These are phyloP conservation scores for Sarocladium kiliense DNA, from an alignment of 2,329 filamentous ascomycete species.

Conservation along the genomic window DNA sequence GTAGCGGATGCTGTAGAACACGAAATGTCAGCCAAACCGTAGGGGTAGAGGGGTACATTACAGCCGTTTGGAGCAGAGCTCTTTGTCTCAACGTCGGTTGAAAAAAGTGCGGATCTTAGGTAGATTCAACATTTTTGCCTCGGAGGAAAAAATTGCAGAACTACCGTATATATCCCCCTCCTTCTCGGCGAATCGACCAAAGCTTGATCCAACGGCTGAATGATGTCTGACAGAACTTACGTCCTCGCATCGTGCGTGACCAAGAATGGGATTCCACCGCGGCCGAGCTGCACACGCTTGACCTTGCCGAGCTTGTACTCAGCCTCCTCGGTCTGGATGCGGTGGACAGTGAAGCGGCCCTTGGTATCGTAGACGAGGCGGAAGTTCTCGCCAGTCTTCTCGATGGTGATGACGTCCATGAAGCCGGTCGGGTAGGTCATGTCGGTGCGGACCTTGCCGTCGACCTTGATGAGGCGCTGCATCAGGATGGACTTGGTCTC, in stretches of 20 bases:
- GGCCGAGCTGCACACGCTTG: constrained; percentile 98
- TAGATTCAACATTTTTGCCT: not conserved
- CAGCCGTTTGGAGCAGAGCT: constrained; percentile 43
- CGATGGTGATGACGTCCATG: constrained; percentile 99
- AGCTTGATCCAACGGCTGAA: constrained; percentile 99
- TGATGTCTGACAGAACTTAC: constrained; percentile 97
- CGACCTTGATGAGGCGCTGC: constrained; percentile 99
- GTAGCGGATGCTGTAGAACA: constrained; percentile 81
- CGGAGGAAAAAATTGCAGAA: not conserved
- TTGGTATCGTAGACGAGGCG: constrained; percentile 99
- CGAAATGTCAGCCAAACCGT: constrained; percentile 32
- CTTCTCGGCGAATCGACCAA: constrained; percentile 59
- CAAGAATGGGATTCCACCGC: constrained; percentile 99
- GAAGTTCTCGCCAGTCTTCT: constrained; percentile 99
- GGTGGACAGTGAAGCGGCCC: constrained; percentile 99
- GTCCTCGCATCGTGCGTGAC: constrained; percentile 99
- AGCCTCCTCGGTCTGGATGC: constrained; percentile 97
- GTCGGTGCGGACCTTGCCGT: constrained; percentile 99
- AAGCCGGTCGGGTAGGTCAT: constrained; percentile 94
- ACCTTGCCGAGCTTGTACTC: constrained; percentile 99
- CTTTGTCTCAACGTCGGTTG: constrained; percentile 12
- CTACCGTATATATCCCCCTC: constrained; percentile 1
- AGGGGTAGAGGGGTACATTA: constrained; percentile 36
- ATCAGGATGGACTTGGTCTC: constrained; percentile 97
- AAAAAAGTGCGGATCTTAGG: constrained; percentile 1